Base-by-base conservation (phyloP, 2,329 filamentous ascomycete genomes). In the Colletotrichum sansevieriae region DNA sequence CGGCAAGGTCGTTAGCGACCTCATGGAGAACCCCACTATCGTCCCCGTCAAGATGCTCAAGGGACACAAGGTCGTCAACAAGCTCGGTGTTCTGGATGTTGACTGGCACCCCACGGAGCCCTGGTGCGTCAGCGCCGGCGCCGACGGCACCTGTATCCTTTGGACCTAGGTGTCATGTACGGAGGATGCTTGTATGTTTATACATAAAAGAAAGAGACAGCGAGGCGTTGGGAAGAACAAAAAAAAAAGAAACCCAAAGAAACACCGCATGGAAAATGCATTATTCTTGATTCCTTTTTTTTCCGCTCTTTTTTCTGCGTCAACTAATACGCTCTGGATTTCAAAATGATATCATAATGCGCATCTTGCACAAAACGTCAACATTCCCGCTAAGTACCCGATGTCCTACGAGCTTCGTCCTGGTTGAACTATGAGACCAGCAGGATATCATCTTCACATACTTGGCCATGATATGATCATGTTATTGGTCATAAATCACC, bases 71-170 rank as follows among this genome's bases (percentile, higher is more conserved):
- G 90, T 98, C 3, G 91, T 92, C 76, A 92, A 89, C 76, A 91
- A 94, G 73, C 82, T 99, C 66, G 96, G 96, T 72, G 95, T 98
- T 15, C 86, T 98, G 84, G 95, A 97, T 78, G 83, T 99, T 33
- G 93, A 97, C 76, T 99, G 97, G 97, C 96, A 99, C 83, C 94
- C 94, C 6, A 89, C 88, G 71, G 93, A 98, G 80, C 94, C 95
- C 2, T 98, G 96, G 96, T 92, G 92, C 80, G 91, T 97, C 61
- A 97, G 92, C 83, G 95, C 95, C 54, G 96, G 96, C 73, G 95
- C 95, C 1, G 96, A 99, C 83, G 95, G 95, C 47, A 97, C 92
- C 13, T 93, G 94, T 81, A 90, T 95, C 75, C 81, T 99, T 78
- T 99, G 95, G 95, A 92, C 90, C 78, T 92, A 43, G 9, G 5